phyloP scores from a whole-genome alignment of 1,284 basidiomycete species.

The Mycena citricolor region DNA sequence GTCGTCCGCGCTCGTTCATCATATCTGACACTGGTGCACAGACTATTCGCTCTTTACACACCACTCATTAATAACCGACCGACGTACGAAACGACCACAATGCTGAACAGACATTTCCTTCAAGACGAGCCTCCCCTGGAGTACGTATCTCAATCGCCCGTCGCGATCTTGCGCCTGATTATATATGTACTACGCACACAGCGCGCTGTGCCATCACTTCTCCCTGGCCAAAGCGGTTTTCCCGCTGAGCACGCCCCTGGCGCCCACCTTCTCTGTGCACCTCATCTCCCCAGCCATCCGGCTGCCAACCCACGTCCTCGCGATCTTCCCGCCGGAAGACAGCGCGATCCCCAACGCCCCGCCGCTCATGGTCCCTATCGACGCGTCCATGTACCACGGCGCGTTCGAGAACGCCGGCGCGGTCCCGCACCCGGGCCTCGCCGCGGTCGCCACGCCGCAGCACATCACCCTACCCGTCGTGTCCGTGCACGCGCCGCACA shows the following conservation, averaged over 20 bases:
- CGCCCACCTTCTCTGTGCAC: slow-evolving; percentile 41
- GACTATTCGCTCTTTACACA: too few relatives aligned
- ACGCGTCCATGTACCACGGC: slow-evolving; percentile 39
- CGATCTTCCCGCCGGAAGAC: slow-evolving; percentile 37
- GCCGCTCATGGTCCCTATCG: slow-evolving; percentile 48
- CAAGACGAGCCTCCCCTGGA: slow-evolving; percentile 40
- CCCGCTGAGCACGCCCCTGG: slow-evolving; percentile 31
- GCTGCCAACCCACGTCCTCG: slow-evolving; percentile 51
- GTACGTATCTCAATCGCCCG: slow-evolving; percentile 30
- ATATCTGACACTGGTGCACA: too few relatives aligned
- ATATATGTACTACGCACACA: slow-evolving; percentile 30
- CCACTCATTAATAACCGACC: too few relatives aligned
- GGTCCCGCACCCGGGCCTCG: slow-evolving; percentile 29
- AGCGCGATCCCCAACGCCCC: slow-evolving; percentile 32
- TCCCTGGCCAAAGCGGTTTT: slow-evolving; percentile 39
- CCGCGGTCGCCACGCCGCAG: slow-evolving; percentile 22
- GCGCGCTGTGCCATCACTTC: slow-evolving; percentile 48
- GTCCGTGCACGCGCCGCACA: slow-evolving; percentile 38
- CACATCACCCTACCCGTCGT: slow-evolving; percentile 41
- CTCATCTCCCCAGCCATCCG: slow-evolving; percentile 38
- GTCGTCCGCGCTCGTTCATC: too few relatives aligned
- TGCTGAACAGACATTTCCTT: slow-evolving; percentile 27
- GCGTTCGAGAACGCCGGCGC: slow-evolving; percentile 43
- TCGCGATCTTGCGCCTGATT: slow-evolving; percentile 1
- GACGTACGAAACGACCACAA: not conserved